Percentiles rank a stretch among this genome's conserved stretches.
Conservation (phyloP, 768 basidiomycete genomes). For the Boletus sp. region DNA sequence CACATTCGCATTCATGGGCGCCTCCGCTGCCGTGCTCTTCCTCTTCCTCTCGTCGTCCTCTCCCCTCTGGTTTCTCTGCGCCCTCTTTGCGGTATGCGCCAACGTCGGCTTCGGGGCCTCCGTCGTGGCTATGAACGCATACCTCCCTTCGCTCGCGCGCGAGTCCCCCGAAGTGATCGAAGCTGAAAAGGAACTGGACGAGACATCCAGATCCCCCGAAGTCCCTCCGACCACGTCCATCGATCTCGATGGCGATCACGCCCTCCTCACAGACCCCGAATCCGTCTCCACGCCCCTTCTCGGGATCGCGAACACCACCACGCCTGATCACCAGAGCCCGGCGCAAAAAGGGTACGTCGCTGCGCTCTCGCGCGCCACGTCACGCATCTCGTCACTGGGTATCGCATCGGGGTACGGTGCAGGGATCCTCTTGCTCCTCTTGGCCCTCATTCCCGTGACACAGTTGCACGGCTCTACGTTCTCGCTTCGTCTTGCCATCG, state of each 20-base stretch:
- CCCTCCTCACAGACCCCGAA: slow-evolving; percentile 15
- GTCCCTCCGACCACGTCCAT: not conserved
- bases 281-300: slow-evolving; percentile 39
- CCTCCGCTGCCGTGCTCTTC: slow-evolving; percentile 65
- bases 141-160: slow-evolving; percentile 72
- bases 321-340: slow-evolving; percentile 14
- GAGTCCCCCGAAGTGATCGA: slow-evolving; percentile 57
- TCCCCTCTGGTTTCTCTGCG: slow-evolving; percentile 62
- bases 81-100: slow-evolving; percentile 68
- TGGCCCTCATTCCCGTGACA: slow-evolving; percentile 76
- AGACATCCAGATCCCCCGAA: slow-evolving; percentile 5
- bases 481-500: slow-evolving; percentile 78
- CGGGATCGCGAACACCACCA: not conserved
- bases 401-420: slow-evolving; percentile 85
- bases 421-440: slow-evolving; percentile 72
- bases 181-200: slow-evolving; percentile 33
- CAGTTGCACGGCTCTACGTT: slow-evolving; percentile 71
- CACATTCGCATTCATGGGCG: slow-evolving; percentile 68
- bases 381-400: slow-evolving; percentile 79
- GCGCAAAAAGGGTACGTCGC: slow-evolving; percentile 46
- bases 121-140: slow-evolving; percentile 87
- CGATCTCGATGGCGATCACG: slow-evolving; percentile 16
- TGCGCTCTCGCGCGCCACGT: slow-evolving; percentile 67
- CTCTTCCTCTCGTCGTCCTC: slow-evolving; percentile 71
- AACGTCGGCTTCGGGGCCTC: slow-evolving; percentile 87